Evolutionary conservation across 2,329 filamentous ascomycete species (phyloP).

Genomic region (Fusarium dimerum): DNA sequence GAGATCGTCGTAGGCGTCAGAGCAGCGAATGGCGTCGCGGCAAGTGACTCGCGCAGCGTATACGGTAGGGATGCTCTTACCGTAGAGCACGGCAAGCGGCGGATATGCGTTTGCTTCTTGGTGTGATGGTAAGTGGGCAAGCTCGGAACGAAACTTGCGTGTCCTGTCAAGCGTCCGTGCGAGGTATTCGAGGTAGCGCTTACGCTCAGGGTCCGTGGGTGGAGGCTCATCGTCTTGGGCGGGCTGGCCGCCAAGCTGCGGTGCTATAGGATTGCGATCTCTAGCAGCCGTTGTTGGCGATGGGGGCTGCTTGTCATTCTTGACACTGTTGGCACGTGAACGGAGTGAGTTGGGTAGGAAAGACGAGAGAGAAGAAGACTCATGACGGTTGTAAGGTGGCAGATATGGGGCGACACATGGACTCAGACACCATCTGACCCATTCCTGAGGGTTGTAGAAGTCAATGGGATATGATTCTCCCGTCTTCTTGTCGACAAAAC

Average conservation of each 20-base stretch:
- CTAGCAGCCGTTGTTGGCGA: slow-evolving; percentile 33
- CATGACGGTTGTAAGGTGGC: slow-evolving; percentile 52
- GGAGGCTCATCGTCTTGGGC: slow-evolving; percentile 21
- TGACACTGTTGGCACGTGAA: slow-evolving; percentile 44
- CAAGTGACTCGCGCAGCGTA: slow-evolving; percentile 75
- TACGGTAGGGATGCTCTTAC: slow-evolving; percentile 83
- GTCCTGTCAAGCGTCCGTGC: slow-evolving; percentile 70
- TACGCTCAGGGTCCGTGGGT: slow-evolving; percentile 29
- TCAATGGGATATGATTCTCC: slow-evolving; percentile 79
- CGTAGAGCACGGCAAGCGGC: slow-evolving; percentile 80
- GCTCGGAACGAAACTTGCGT: slow-evolving; percentile 74
- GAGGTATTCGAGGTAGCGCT: slow-evolving; percentile 63
- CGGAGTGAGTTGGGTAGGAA: slow-evolving; percentile 48
- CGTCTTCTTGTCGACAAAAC: slow-evolving; percentile 82
- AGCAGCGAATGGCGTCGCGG: slow-evolving; percentile 70
- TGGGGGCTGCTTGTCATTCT: slow-evolving; percentile 34
- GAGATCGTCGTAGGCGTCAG: slow-evolving; percentile 83
- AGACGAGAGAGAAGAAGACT: slow-evolving; percentile 47
- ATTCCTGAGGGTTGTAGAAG: slow-evolving; percentile 78
- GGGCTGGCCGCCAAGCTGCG: slow-evolving; percentile 27
- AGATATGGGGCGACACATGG: slow-evolving; percentile 73
- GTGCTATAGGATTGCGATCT: slow-evolving; percentile 32
- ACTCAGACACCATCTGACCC: slow-evolving; percentile 76
- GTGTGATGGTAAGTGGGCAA: slow-evolving; percentile 61
- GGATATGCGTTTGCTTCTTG: slow-evolving; percentile 74